Conservation (phyloP, 352 stramenopile species). For the Pythium apleroticum region DNA sequence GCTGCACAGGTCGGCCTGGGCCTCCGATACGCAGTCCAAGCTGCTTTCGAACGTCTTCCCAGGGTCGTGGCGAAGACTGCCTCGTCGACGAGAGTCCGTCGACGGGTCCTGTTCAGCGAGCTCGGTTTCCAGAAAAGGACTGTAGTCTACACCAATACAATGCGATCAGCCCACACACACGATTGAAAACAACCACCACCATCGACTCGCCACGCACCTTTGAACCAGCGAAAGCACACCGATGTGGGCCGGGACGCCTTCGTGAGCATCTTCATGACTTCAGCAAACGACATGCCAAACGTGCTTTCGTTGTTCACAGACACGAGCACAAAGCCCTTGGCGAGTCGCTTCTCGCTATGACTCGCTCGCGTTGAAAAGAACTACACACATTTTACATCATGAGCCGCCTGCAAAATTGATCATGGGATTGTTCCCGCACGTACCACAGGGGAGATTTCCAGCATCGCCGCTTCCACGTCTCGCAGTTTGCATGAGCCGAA, state of each 20-base stretch:
- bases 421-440: not conserved
- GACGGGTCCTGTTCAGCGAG: conserved; percentile 36
- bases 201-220: conserved; percentile 32
- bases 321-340: conserved; percentile 74
- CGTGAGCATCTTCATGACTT: conserved; percentile 52
- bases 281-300: conserved; percentile 52
- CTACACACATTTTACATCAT: conserved; percentile 18
- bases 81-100: conserved; percentile 8
- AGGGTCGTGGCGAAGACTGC: conserved; percentile 26
- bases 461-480: conserved; percentile 64
- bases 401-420: conserved; percentile 8
- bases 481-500: conserved; percentile 61
- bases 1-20: conserved; percentile 58
- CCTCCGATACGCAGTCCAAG: conserved; percentile 62
- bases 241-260: conserved; percentile 63
- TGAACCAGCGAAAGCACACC: conserved; percentile 79
- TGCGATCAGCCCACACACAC: not conserved
- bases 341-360: conserved; percentile 52
- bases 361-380: conserved; percentile 56
- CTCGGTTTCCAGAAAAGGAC: conserved; percentile 69
- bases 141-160: conserved; percentile 46
- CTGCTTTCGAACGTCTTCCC: conserved; percentile 41
- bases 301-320: conserved; percentile 82
- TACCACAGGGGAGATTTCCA: conserved; percentile 55
- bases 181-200: no score